phyloP scores from a whole-genome alignment of 495 filamentous ascomycete genomes.

The Trichoderma asperelloides region DNA sequence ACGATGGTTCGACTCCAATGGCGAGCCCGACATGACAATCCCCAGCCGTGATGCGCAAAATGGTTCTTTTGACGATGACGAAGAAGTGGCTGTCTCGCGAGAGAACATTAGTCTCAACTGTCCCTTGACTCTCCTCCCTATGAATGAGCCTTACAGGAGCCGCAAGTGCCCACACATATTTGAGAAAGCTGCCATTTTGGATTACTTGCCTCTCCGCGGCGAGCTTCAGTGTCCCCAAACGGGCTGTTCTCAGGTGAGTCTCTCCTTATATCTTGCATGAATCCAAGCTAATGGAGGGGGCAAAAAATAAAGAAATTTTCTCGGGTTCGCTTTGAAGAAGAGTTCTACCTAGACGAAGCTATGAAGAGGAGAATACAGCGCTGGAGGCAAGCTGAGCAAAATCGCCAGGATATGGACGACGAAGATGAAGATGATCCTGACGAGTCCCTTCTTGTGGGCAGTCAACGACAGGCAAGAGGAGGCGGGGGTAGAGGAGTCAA shows the following conservation, averaged over 20 bases:
- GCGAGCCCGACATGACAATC: conserved; percentile 27
- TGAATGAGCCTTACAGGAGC: conserved; percentile 66
- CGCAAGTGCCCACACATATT: conserved; percentile 76
- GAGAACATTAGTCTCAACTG: conserved; percentile 67
- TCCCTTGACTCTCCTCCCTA: conserved; percentile 67
- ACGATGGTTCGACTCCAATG: conserved; percentile 60
- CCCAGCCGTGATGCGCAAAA: conserved; percentile 11
- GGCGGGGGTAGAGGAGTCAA: not conserved
- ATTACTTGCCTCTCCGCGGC: conserved; percentile 45
- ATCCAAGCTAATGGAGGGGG: not conserved
- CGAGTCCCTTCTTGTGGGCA: conserved; percentile 7
- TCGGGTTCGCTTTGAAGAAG: conserved; percentile 11
- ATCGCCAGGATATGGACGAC: conserved; percentile 22
- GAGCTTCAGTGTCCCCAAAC: conserved; percentile 31
- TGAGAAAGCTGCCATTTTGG: conserved; percentile 60
- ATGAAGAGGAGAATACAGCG: conserved; percentile 30
- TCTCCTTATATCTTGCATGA: not conserved
- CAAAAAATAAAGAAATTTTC: conserved; percentile 27
- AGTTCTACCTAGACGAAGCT: conserved; percentile 28
- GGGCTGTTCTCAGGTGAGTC: conserved; percentile 33
- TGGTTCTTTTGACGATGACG: conserved; percentile 25
- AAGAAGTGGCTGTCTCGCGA: conserved; percentile 62
- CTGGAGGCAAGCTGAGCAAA: conserved; percentile 25
- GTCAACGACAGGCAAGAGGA: not conserved
- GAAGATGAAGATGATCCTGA: conserved; percentile 20